Evolutionary conservation across 1,139 yeast genomes (phyloP).

Genomic region (Zygosaccharomyces pseudobailii): DNA sequence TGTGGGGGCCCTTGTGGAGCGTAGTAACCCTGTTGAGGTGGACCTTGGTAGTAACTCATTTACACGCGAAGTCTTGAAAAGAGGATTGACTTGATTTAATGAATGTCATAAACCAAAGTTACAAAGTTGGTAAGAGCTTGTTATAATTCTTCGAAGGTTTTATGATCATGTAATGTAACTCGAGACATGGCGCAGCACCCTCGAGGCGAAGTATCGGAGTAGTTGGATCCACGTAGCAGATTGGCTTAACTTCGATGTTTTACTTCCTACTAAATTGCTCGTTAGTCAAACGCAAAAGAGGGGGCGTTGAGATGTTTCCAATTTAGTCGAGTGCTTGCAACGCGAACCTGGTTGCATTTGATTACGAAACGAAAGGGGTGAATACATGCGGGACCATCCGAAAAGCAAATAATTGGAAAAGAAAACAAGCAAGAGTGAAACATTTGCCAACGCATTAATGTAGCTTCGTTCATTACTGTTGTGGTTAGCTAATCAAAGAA

Average conservation of each 20-base stretch:
- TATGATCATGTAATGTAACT: background rate
- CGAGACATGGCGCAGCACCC: background rate
- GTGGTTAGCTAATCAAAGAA: background rate
- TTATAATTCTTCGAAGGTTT: background rate
- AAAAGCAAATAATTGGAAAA: too few relatives aligned
- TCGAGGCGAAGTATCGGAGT: constrained; percentile 3
- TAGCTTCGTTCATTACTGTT: background rate
- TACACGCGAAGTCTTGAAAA: background rate
- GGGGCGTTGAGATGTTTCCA: background rate
- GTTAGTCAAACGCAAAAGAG: background rate
- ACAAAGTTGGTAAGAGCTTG: background rate
- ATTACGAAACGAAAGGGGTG: background rate
- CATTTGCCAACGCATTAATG: background rate
- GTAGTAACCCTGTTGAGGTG: constrained; percentile 32
- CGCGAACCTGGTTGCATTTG: background rate
- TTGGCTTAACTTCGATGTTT: background rate
- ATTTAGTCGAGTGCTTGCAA: background rate
- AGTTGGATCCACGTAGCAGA: background rate
- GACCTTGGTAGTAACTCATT: constrained; percentile 27
- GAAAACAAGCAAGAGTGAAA: background rate
- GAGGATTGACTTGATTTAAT: background rate
- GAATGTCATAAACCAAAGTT: background rate
- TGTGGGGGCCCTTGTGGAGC: constrained; percentile 34
- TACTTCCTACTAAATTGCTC: background rate
- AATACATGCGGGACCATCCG: too few relatives aligned